These are phyloP conservation scores for Clausena lansium DNA, from an alignment of 345 rosid species.

Conservation along the genomic window DNA sequence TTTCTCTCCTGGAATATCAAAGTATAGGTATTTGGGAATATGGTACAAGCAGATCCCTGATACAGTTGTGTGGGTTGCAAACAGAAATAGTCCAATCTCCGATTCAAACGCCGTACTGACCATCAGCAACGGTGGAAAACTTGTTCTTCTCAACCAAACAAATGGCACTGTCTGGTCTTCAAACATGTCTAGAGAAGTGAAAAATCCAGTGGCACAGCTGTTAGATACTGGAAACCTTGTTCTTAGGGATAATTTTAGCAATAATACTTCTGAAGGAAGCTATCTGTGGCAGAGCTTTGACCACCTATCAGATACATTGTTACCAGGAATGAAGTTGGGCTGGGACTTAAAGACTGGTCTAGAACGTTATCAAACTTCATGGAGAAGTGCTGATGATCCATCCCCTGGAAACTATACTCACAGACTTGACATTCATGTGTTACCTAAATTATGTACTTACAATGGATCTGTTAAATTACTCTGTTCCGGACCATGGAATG, in stretches of 20 bases:
- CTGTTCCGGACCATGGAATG: constrained; percentile 39
- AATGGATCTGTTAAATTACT: background rate
- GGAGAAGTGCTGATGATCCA: constrained; percentile 33
- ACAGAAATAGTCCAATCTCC: constrained; percentile 36
- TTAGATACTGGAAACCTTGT: constrained; percentile 49
- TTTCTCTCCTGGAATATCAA: constrained; percentile 23
- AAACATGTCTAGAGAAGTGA: constrained; percentile 13
- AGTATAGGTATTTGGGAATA: constrained; percentile 38
- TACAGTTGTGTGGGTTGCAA: constrained; percentile 49
- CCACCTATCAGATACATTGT: constrained; percentile 32
- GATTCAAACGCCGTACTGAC: constrained; percentile 26
- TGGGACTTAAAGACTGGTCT: constrained; percentile 24
- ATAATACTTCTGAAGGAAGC: background rate
- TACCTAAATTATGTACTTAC: constrained; percentile 24
- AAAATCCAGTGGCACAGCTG: constrained; percentile 34
- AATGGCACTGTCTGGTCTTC: constrained; percentile 32
- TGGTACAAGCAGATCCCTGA: constrained; percentile 35
- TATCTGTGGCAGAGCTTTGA: constrained; percentile 45
- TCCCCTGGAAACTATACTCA: constrained; percentile 15
- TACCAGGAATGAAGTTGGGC: constrained; percentile 44
- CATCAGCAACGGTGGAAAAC: constrained; percentile 22
- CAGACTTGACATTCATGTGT: constrained; percentile 20
- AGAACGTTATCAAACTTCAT: constrained; percentile 22
- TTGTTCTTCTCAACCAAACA: constrained; percentile 24
- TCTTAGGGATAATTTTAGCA: constrained; percentile 17